Evolutionary conservation across 202 grass and related monocot genomes (phyloP).

Genomic region (Cymbopogon flexuosus): DNA sequence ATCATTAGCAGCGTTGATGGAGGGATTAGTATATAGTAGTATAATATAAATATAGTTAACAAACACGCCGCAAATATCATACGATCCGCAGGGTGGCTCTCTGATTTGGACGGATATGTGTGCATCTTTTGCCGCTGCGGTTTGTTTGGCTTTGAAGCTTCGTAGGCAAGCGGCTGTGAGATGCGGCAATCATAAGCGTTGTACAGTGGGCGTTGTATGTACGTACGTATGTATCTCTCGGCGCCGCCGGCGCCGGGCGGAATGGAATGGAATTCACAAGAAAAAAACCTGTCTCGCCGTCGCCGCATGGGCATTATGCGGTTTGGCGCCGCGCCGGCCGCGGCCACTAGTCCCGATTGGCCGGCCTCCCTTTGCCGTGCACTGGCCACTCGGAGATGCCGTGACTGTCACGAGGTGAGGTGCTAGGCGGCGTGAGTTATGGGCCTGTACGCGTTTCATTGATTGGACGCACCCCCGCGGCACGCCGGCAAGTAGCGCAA

Average conservation of each 20-base stretch:
- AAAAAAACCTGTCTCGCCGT: background rate
- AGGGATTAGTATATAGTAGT: background rate
- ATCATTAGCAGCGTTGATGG: slow-evolving; percentile 16
- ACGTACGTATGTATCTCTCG: background rate
- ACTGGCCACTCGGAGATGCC: background rate
- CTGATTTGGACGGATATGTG: background rate
- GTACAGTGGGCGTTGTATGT: background rate
- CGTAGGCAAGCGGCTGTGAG: background rate
- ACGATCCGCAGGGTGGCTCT: background rate
- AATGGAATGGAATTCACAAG: background rate
- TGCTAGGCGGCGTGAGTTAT: background rate
- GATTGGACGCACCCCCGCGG: background rate
- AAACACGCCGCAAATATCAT: background rate
- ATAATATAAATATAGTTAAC: background rate
- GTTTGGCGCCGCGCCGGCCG: slow-evolving; percentile 25
- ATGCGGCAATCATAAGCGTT: slow-evolving; percentile 16
- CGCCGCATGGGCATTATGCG: slow-evolving; percentile 24
- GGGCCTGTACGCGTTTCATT: background rate
- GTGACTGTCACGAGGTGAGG: slow-evolving; percentile 1
- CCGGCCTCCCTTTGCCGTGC: background rate
- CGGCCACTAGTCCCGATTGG: background rate
- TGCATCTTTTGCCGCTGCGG: background rate
- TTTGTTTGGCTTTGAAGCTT: slow-evolving; percentile 25
- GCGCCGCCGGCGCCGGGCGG: no score
- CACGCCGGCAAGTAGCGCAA: background rate